Percentiles rank a stretch among this genome's conserved stretches.
phyloP scores from a whole-genome alignment of 768 basidiomycete species.

The Pleurotus platypus region DNA sequence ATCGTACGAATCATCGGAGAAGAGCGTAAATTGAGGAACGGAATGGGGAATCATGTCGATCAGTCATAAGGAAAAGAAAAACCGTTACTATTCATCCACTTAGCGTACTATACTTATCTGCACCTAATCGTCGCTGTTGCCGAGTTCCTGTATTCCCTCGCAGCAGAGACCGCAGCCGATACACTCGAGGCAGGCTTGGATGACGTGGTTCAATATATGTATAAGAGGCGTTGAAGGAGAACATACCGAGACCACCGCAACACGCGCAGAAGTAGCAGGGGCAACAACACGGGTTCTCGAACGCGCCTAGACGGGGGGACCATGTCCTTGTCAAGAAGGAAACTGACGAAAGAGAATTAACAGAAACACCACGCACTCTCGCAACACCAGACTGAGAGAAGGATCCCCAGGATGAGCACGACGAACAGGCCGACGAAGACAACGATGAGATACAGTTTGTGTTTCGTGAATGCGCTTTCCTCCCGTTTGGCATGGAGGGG shows the following conservation, averaged over 20 bases:
- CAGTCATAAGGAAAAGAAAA: too few species aligned
- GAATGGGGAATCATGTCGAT: too few species aligned
- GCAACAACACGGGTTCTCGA: too few species aligned
- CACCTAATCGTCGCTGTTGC: conserved; percentile 14
- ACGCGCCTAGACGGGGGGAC: too few species aligned
- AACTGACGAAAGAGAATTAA: not conserved
- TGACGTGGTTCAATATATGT: not conserved
- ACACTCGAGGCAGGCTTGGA: conserved; percentile 61
- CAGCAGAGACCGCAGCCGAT: conserved; percentile 66
- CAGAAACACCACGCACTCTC: conserved; percentile 31
- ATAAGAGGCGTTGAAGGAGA: too few species aligned
- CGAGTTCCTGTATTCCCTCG: conserved; percentile 29
- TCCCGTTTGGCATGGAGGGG: not conserved
- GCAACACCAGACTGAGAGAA: conserved; percentile 70
- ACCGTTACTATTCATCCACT: too few species aligned
- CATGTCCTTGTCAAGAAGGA: not conserved
- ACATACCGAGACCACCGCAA: too few species aligned
- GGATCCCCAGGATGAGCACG: conserved; percentile 49
- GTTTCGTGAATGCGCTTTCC: conserved; percentile 3
- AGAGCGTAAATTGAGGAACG: too few species aligned
- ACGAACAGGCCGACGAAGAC: conserved; percentile 60
- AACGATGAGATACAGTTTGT: conserved; percentile 51
- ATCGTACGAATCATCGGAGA: too few species aligned
- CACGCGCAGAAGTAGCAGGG: too few species aligned
- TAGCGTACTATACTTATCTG: too few species aligned